Evolutionary conservation across 2,329 filamentous ascomycete genomes (phyloP).

Genomic region (Trichoderma koningiopsis): DNA sequence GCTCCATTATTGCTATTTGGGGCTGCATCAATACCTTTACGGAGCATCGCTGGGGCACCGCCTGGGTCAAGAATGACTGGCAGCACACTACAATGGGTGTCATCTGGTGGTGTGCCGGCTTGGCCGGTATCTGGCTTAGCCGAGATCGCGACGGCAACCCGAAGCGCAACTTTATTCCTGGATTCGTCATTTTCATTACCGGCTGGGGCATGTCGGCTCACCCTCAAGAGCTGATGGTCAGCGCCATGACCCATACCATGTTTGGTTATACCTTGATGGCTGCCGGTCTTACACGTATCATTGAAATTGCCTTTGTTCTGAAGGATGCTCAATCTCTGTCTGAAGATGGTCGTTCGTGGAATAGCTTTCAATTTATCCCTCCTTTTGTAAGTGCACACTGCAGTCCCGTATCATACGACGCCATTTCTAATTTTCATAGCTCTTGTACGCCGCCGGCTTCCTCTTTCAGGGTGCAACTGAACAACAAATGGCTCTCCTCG

Average conservation of each 20-base stretch:
- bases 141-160: constrained; percentile 79
- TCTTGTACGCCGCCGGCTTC: constrained; percentile 90
- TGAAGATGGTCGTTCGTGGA: constrained; percentile 68
- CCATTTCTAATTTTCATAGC: constrained; percentile 49
- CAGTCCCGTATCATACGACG: neutral
- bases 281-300: constrained; percentile 78
- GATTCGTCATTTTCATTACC: constrained; percentile 86
- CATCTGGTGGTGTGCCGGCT: constrained; percentile 94
- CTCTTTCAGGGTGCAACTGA: constrained; percentile 98
- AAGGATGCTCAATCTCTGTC: constrained; percentile 67
- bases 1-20: constrained; percentile 86
- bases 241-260: constrained; percentile 81
- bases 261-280: constrained; percentile 97
- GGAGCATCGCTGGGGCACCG: constrained; percentile 88
- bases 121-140: constrained; percentile 91
- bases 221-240: constrained; percentile 79
- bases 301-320: constrained; percentile 89
- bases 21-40: constrained; percentile 98
- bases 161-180: constrained; percentile 90
- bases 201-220: constrained; percentile 96
- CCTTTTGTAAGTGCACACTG: constrained; percentile 53
- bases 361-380: constrained; percentile 59
- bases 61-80: constrained; percentile 91
- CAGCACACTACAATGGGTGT: constrained; percentile 99
- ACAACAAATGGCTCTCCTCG: constrained; percentile 85